Base-by-base conservation (phyloP, 2,329 filamentous ascomycete species). In the Sodiomyces alkalinus region DNA sequence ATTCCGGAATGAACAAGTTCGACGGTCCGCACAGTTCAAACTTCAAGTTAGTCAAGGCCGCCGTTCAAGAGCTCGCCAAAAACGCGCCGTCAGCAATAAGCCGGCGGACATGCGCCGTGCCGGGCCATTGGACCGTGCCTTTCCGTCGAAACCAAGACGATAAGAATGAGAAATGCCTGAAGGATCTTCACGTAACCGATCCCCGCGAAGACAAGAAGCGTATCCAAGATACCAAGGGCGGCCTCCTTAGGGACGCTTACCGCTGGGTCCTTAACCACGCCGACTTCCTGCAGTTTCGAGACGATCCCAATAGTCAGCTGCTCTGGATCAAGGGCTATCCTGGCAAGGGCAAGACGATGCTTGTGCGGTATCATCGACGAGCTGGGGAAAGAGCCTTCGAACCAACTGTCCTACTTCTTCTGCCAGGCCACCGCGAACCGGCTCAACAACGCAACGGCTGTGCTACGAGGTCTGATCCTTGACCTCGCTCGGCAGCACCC, bases 341-440 rank as follows among this genome's bases (percentile, higher is more conserved):
- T 0, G 55, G 56, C 3, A 60, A 55, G 19, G 56, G 56, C 3
- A 62, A 60, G 37, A 60, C 55, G 0, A 60, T 60, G 51, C 35
- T 59, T 60, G 0, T 52, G 46, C 10, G 50, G 52, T 3, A 51
- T 59, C 19, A 47, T 58, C 22, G 29, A 55, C 32, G 40, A 56
- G 18, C 33, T 55, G 12, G 9, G 31, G 13, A 27, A 32, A 13
- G n/a, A n/a, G n/a, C n/a, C n/a, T n/a, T n/a, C n/a, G n/a, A n/a
- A n/a, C n/a, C 3, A 18, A 7, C 0, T 32, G 27, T 3, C 34
- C 46, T 56, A 42, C 33, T 60, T 60, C 41, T 57, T 64, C 41
- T 65, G 54, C 37, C 49, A 66, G 36, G 43, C 44, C 7, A 51
- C 49, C 4, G 40, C 61, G 24, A 14, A 33, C 1, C 32, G 39